Evolutionary conservation across 2,329 filamentous ascomycete genomes (phyloP).

Genomic region (Fusarium cicatricum): DNA sequence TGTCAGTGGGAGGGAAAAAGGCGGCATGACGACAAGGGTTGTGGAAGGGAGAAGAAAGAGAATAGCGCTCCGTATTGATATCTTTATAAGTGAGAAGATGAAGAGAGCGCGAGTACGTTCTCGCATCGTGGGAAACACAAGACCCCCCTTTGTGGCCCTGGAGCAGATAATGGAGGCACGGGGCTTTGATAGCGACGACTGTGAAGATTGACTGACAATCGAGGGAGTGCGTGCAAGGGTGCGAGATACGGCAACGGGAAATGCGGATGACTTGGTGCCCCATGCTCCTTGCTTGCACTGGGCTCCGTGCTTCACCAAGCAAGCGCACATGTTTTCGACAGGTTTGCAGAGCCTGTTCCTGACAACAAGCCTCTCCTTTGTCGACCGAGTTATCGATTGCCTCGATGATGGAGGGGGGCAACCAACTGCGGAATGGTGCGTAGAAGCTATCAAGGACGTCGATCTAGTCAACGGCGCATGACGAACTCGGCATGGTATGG

Average conservation of each 20-base stretch:
- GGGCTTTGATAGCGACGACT: slow-evolving; percentile 23
- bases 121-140: slow-evolving; percentile 1
- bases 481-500: slow-evolving; percentile 13
- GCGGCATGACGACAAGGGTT: slow-evolving; percentile 25
- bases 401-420: slow-evolving; percentile 1
- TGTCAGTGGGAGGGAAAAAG: slow-evolving; percentile 13
- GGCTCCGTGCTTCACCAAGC: slow-evolving; percentile 13
- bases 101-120: slow-evolving; percentile 8
- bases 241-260: slow-evolving; percentile 40
- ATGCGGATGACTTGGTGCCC: slow-evolving; percentile 43
- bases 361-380: not conserved
- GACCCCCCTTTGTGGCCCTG: slow-evolving; percentile 13
- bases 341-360: slow-evolving; percentile 4
- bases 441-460: slow-evolving; percentile 16
- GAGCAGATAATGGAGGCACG: slow-evolving; percentile 14
- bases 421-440: slow-evolving; percentile 6
- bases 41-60: slow-evolving; percentile 17
- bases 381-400: not conserved
- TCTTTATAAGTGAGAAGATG: not conserved
- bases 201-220: slow-evolving; percentile 28
- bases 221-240: slow-evolving; percentile 40
- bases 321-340: slow-evolving; percentile 14
- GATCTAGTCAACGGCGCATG: slow-evolving; percentile 24
- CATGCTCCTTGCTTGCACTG: slow-evolving; percentile 28
- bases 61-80: slow-evolving; percentile 16